These are phyloP conservation scores for Gentiana straminea DNA, from an alignment of 257 asterid genomes.

Conservation along the genomic window DNA sequence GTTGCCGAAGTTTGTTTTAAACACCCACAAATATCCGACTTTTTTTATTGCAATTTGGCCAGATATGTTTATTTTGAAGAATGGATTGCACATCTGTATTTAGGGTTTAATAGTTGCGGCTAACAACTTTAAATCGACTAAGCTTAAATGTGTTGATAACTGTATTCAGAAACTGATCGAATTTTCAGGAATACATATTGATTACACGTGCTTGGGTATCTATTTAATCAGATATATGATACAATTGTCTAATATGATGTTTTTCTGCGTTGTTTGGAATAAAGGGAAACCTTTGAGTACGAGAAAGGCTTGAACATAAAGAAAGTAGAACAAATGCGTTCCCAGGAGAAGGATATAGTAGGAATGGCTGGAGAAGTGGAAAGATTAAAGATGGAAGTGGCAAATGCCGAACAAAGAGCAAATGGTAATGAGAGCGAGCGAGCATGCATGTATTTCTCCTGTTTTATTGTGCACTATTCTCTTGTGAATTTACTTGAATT, in stretches of 20 bases:
- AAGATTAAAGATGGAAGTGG: constrained; percentile 40
- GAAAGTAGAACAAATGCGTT: constrained; percentile 61
- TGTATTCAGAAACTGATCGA: no score
- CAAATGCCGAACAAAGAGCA: constrained; percentile 44
- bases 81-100: no score
- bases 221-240: no score
- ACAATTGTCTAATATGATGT: not conserved
- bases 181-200: no score
- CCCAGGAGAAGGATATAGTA: constrained; percentile 57
- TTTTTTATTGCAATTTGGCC: no score
- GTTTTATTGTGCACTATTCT: not conserved
- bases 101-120: no score
- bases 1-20: no score
- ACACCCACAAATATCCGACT: no score
- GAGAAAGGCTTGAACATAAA: constrained; percentile 56
- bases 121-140: no score
- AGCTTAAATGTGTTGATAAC: no score
- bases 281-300: constrained; percentile 60
- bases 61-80: no score
- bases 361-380: constrained; percentile 52
- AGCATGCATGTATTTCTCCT: constrained; percentile 1
- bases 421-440: constrained; percentile 25
- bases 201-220: no score
- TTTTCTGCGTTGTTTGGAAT: constrained; percentile 5
- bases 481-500: not conserved